Base-by-base conservation (phyloP, 805 yeast species). In the Peterozyma xylosa region DNA sequence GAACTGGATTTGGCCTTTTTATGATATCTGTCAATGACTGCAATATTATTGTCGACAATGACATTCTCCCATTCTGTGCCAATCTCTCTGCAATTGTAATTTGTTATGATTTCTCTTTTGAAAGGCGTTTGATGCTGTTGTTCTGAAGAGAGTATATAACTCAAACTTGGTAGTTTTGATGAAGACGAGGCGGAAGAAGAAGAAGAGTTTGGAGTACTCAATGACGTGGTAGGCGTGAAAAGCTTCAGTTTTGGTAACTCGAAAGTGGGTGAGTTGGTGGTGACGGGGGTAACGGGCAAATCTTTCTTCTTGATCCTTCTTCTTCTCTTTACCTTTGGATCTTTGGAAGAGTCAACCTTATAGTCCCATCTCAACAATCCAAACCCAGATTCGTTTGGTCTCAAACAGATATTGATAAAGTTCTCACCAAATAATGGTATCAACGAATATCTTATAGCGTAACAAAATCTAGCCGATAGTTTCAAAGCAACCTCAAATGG, bases 341-440 rank as follows among this genome's bases (percentile, higher is more conserved):
- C 16, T 30, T 33, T 30, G 13, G 41, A 38, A 30, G 38, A 14
- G 11, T 10, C 27, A 21, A 21, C 27, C 27, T 21, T 21, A 21
- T 21, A 21, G 33, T 49, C 70, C 58, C 74, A 59, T 46, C 70
- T 64, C 42, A 83, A 67, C 63, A 78, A 74, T 2, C 90, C 89
- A 62, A 77, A 83, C 0, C 86, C 86, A 9, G 64, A 64, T 48
- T 79, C 82, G 49, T 62, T 57, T 0, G 89, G 88, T 50, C 60
- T 63, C 38, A 81, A 63, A 54, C 89, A 83, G 45, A 69, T 64
- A 35, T 64, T 70, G 3, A 85, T 81, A 58, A 89, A 89, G 27
- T 66, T 72, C 1, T 65, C 61, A 2, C 96, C 96, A 63, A 89
- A 89, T 7, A 89, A 51, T 2, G 96, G 96, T 27, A 87, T 74